Base-by-base conservation (phyloP, 2,329 filamentous ascomycete species). In the Paecilomyces fulvus region DNA sequence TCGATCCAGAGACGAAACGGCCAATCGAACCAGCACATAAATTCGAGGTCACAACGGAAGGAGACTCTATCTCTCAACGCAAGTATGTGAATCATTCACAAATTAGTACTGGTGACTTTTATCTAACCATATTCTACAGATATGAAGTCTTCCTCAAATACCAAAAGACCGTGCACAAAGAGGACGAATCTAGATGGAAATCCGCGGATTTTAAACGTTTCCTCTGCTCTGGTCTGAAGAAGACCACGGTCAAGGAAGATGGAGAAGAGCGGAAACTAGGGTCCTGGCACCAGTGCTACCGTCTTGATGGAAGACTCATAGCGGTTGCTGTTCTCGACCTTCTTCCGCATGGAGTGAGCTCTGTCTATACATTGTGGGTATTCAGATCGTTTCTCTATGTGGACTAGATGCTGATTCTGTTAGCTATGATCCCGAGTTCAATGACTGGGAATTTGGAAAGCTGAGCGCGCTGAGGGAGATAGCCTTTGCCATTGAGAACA, bases 401-500 rank as follows among this genome's bases (percentile, higher is more conserved):
- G 25, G 7, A 30, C 28, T 25, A n/a, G 4, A 17, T 31, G 31
- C 30, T 51, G 52, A 59, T 28, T 48, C 1, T 51, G 1, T 14
- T 55, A 79, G 77, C 59, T 86, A 87, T 65, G 82, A 86, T 62
- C 79, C 78, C 9, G 80, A 83, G 56, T 83, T 81, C 63, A 80
- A 80, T 59, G 74, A 80, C 51, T 86, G 78, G 77, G 80, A 81
- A 56, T 81, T 86, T 63, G 84, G 84, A 4, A 86, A 86, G 65
- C 67, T 86, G 52, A 83, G 80, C 60, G 84, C 83, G 4, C 67
- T 86, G 62, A 74, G 82, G 54, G 84, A 87, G 65, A 79, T 83
- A 25, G 75, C 77, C 0, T 72, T 86, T 25, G 75, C 82, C 0
- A 60, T 79, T 1, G 82, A 86, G 62, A 76, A 72, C 3, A 73